Conservation (phyloP, 164 flowering plant species). For the Hamamelis virginiana region DNA sequence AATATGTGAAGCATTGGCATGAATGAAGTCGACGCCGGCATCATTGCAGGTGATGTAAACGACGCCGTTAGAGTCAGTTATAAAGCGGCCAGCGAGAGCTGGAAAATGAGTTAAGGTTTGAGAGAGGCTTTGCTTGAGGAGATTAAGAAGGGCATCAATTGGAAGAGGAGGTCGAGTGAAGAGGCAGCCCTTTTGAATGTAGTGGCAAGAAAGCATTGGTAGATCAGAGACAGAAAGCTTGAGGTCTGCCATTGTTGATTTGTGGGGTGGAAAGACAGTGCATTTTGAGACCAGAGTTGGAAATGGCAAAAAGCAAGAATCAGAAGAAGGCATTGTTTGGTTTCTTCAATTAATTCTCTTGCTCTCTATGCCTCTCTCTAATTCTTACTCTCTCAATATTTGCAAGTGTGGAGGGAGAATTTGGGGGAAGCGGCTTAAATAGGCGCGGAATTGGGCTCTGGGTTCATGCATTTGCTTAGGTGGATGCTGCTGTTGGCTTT, state of each 20-base stretch:
- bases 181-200: conserved; percentile 53
- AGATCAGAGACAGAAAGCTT: conserved; percentile 62
- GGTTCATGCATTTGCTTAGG: conserved; percentile 29
- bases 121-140: conserved; percentile 39
- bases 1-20: conserved; percentile 28
- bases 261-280: conserved; percentile 33
- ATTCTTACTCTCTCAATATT: not conserved
- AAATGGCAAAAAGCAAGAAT: not conserved
- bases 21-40: conserved; percentile 51
- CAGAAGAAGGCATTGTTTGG: conserved; percentile 18
- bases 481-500: not conserved
- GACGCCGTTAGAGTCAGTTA: conserved; percentile 43
- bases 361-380: not conserved
- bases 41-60: conserved; percentile 55
- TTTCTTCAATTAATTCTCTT: too few relatives aligned
- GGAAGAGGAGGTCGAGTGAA: conserved; percentile 36
- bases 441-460: not conserved
- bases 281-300: conserved; percentile 31
- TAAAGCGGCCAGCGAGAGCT: too few relatives aligned
- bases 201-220: conserved; percentile 69
- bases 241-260: conserved; percentile 35
- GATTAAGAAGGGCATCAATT: conserved; percentile 17
- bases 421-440: conserved; percentile 11
- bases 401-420: not conserved
- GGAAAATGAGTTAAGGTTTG: conserved; percentile 47